Evolutionary conservation across 768 basidiomycete species (phyloP).

Genomic region (Goffeauzyma gilvescens): DNA sequence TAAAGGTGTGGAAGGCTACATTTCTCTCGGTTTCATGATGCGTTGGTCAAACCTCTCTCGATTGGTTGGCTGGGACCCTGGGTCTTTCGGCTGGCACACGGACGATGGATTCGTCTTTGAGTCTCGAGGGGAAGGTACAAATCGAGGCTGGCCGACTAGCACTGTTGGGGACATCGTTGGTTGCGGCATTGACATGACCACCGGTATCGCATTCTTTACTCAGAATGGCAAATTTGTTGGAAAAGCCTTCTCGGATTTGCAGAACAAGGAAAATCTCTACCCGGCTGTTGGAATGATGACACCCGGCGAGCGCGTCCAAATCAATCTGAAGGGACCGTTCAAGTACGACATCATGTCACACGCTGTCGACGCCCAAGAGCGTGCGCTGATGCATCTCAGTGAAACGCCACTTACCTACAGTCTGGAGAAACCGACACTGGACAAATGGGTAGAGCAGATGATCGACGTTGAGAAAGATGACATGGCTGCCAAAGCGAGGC

Average conservation of each 20-base stretch:
- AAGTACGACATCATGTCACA: slow-evolving; percentile 76
- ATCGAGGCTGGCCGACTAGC: slow-evolving; percentile 8
- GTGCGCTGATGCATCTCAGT: slow-evolving; percentile 1
- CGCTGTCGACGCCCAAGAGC: slow-evolving; percentile 10
- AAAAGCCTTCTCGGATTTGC: slow-evolving; percentile 10
- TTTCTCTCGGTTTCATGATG: slow-evolving; percentile 36
- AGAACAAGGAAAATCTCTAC: slow-evolving; percentile 41
- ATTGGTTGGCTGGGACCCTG: slow-evolving; percentile 30
- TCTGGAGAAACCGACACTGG: slow-evolving; percentile 9
- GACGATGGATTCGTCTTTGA: slow-evolving; percentile 27
- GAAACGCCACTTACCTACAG: not conserved
- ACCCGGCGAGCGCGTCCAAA: slow-evolving; percentile 50
- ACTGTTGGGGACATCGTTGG: slow-evolving; percentile 60
- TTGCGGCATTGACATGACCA: slow-evolving; percentile 75
- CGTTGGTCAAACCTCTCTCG: slow-evolving; percentile 14
- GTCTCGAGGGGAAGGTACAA: slow-evolving; percentile 7
- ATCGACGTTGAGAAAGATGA: slow-evolving; percentile 8
- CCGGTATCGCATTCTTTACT: slow-evolving; percentile 62
- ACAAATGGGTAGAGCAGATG: slow-evolving; percentile 35
- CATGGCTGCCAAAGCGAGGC: not conserved
- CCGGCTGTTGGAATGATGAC: slow-evolving; percentile 81
- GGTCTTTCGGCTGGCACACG: slow-evolving; percentile 30
- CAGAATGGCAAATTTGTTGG: slow-evolving; percentile 50
- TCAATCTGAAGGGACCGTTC: slow-evolving; percentile 76
- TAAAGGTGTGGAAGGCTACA: slow-evolving; percentile 53